A percentile compares a stretch with the other conserved stretches of the same genome.
These are phyloP conservation scores for Nicotiana otophora DNA, from an alignment of 257 asterid species.

Conservation along the genomic window DNA sequence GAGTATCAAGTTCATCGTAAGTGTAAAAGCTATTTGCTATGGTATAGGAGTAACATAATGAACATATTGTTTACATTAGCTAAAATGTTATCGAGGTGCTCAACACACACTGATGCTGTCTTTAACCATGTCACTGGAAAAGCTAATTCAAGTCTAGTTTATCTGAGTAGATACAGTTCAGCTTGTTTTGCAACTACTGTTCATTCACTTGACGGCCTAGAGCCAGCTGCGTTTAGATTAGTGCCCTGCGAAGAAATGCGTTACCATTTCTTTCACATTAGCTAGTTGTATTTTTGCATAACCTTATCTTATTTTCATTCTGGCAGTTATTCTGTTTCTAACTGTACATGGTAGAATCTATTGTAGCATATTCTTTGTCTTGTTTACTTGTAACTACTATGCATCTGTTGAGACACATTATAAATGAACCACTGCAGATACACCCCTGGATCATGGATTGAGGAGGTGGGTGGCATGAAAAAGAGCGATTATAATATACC, in stretches of 20 bases:
- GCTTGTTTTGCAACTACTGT: background rate
- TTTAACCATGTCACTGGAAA: background rate
- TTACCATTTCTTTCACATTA: background rate
- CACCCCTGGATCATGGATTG: slow-evolving; percentile 67
- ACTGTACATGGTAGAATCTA: background rate
- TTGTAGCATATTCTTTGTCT: background rate
- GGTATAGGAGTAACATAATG: background rate
- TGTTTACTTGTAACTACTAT: background rate
- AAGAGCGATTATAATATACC: slow-evolving; percentile 34
- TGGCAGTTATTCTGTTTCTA: background rate
- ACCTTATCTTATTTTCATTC: background rate
- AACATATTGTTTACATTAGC: background rate
- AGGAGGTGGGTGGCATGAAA: slow-evolving; percentile 27
- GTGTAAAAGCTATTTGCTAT: background rate
- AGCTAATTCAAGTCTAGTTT: background rate
- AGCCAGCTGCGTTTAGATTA: background rate
- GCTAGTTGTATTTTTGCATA: background rate
- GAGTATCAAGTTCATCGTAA: background rate
- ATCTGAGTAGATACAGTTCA: background rate
- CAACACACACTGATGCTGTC: background rate
- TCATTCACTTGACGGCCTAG: background rate
- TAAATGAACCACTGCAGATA: slow-evolving; percentile 43
- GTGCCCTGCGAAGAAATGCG: background rate
- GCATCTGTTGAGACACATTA: background rate
- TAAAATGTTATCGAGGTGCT: background rate